These are phyloP conservation scores for Sequoia sempervirens DNA, from an alignment of 75 land plant species.

Conservation along the genomic window DNA sequence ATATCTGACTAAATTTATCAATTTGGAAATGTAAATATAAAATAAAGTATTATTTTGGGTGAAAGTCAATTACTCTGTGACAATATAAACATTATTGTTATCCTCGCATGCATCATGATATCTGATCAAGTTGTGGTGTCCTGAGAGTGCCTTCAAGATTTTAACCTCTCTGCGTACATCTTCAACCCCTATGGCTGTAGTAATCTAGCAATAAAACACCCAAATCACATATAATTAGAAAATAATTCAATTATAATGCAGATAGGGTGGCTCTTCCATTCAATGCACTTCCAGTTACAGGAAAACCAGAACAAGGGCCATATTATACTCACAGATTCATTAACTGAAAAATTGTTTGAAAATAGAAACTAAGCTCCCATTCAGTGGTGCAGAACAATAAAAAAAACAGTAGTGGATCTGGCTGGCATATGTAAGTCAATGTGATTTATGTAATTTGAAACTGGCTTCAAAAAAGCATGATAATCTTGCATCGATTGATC, in stretches of 20 bases:
- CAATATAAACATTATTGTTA: constrained; percentile 50
- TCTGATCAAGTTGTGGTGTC: constrained; percentile 45
- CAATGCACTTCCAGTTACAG: background rate
- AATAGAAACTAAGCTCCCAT: background rate
- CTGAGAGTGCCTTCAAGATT: constrained; percentile 52
- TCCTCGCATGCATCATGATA: constrained; percentile 67
- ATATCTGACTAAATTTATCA: background rate
- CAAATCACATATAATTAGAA: background rate
- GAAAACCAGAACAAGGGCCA: background rate
- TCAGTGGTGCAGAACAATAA: background rate
- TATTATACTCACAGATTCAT: background rate
- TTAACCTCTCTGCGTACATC: constrained; percentile 59
- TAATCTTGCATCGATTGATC: background rate
- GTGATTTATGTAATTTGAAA: no score
- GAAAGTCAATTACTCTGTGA: constrained; percentile 51
- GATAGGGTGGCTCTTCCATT: background rate
- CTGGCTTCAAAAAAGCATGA: background rate
- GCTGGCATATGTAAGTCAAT: background rate
- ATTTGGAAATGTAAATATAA: background rate
- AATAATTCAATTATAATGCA: background rate
- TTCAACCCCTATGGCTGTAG: constrained; percentile 61
- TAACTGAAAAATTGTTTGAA: background rate
- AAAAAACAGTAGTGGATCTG: background rate
- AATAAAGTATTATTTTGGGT: background rate
- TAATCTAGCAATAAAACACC: constrained; percentile 41